Evolutionary conservation across 345 rosid genomes (phyloP).

Genomic region (Bruguiera parviflora): DNA sequence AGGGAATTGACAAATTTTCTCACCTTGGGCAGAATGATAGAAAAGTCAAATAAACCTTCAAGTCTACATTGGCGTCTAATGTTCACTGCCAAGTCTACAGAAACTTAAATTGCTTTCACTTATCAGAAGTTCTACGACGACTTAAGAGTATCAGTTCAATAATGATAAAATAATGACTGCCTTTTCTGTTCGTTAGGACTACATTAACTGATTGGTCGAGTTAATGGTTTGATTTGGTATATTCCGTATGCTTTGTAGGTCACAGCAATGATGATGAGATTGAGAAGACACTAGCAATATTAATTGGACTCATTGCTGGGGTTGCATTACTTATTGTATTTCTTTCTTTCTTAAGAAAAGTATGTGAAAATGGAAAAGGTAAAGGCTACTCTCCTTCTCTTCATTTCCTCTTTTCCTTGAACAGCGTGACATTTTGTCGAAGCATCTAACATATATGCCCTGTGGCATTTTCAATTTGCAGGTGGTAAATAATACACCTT

Average conservation of each 20-base stretch:
- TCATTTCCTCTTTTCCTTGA: neutral
- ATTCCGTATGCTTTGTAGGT: slow-evolving; percentile 19
- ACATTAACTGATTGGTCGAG: neutral
- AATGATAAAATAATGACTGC: slow-evolving; percentile 11
- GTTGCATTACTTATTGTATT: slow-evolving; percentile 72
- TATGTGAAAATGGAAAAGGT: slow-evolving; percentile 63
- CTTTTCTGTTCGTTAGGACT: too few relatives aligned
- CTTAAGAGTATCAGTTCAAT: neutral
- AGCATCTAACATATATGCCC: neutral
- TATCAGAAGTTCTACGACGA: neutral
- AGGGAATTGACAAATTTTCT: neutral
- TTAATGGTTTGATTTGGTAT: neutral
- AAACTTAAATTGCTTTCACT: too few relatives aligned
- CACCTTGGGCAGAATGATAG: neutral
- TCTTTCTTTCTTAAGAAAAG: slow-evolving; percentile 61
- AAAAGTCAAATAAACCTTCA: neutral
- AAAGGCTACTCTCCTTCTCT: neutral
- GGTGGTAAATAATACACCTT: slow-evolving; percentile 35
- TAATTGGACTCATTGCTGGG: slow-evolving; percentile 82
- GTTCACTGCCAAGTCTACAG: too few relatives aligned
- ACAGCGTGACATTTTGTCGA: neutral
- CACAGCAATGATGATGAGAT: slow-evolving; percentile 57
- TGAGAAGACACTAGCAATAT: slow-evolving; percentile 85
- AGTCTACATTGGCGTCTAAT: neutral
- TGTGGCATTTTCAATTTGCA: slow-evolving; percentile 15